Evolutionary conservation across 345 rosid genomes (phyloP).

Genomic region (Citrus sp.): DNA sequence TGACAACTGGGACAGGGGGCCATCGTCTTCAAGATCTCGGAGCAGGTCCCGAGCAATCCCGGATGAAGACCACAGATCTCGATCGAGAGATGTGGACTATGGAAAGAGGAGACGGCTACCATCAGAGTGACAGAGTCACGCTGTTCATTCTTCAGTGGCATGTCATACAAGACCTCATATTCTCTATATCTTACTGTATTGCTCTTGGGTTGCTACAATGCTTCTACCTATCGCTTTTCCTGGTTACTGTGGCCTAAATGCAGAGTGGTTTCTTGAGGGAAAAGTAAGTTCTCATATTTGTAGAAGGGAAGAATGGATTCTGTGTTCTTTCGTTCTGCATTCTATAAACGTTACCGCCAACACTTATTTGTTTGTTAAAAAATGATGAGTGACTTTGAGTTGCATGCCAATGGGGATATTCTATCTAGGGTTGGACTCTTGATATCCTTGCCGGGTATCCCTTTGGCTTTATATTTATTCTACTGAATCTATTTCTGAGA

Average conservation of each 20-base stretch:
- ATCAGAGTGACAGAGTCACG: slow-evolving; percentile 34
- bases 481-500: slow-evolving; percentile 4
- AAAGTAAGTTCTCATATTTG: slow-evolving; percentile 50
- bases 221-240: slow-evolving; percentile 2
- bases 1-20: slow-evolving; percentile 69
- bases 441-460: slow-evolving; percentile 18
- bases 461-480: slow-evolving; percentile 15
- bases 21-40: slow-evolving; percentile 60
- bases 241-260: slow-evolving; percentile 18
- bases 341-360: slow-evolving; percentile 20
- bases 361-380: slow-evolving; percentile 33
- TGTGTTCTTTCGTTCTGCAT: slow-evolving; percentile 27
- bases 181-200: slow-evolving; percentile 9
- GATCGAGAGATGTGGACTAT: slow-evolving; percentile 72
- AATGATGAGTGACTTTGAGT: slow-evolving; percentile 23
- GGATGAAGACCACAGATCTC: slow-evolving; percentile 66
- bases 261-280: slow-evolving; percentile 31
- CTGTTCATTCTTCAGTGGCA: slow-evolving; percentile 11
- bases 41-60: slow-evolving; percentile 64
- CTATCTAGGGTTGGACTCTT: slow-evolving; percentile 19
- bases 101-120: slow-evolving; percentile 69
- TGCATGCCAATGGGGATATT: slow-evolving; percentile 28
- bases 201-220: slow-evolving; percentile 20
- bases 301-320: slow-evolving; percentile 25
- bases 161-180: slow-evolving; percentile 3